These are phyloP conservation scores for Geranomyces michiganensis DNA, from an alignment of 192 early-diverging fungal species.

Conservation along the genomic window DNA sequence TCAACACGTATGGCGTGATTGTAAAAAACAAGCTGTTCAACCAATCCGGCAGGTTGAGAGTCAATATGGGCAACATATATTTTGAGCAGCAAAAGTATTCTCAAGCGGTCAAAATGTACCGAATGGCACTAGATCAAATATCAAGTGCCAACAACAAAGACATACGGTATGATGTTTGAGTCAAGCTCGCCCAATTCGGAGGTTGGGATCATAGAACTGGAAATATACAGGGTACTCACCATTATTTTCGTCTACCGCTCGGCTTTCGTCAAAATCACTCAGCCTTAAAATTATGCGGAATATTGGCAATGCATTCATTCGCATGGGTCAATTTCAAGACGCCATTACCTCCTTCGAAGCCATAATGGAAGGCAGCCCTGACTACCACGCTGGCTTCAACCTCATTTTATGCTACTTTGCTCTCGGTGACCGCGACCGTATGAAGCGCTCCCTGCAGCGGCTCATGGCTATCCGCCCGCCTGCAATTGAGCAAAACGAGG, in stretches of 20 bases:
- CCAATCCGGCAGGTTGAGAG: constrained; percentile 58
- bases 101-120: constrained; percentile 67
- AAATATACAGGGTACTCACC: background rate
- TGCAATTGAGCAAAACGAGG: constrained; percentile 54
- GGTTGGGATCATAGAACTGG: background rate
- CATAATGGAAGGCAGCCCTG: constrained; percentile 61
- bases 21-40: constrained; percentile 69
- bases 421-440: constrained; percentile 59
- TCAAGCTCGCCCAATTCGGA: too few relatives aligned
- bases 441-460: constrained; percentile 56
- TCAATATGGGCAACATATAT: constrained; percentile 70
- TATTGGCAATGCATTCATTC: constrained; percentile 61
- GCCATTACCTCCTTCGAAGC: constrained; percentile 65
- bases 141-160: constrained; percentile 54
- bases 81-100: constrained; percentile 62
- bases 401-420: constrained; percentile 66
- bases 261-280: background rate
- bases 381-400: constrained; percentile 62
- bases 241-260: constrained; percentile 2
- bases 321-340: constrained; percentile 62
- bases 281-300: constrained; percentile 64
- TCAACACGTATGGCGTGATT: constrained; percentile 61
- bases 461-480: constrained; percentile 50
- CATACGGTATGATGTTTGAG: constrained; percentile 44
- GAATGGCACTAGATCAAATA: constrained; percentile 68